Evolutionary conservation across 192 early-diverging fungal species (phyloP).

Genomic region (Pilaira anomala): DNA sequence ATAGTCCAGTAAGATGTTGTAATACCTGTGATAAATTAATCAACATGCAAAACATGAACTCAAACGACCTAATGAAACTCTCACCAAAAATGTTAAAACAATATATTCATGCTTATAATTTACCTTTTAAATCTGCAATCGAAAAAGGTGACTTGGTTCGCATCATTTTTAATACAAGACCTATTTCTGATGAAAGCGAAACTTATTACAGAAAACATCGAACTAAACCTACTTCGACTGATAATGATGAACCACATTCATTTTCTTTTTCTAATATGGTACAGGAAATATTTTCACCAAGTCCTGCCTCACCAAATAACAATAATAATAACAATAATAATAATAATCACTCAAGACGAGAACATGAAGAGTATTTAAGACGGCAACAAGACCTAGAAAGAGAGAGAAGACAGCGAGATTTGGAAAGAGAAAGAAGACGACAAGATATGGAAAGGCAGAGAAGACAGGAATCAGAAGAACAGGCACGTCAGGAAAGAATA

Average conservation of each 20-base stretch:
- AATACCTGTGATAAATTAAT: conserved; percentile 33
- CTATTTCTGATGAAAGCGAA: conserved; percentile 30
- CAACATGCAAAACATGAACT: conserved; percentile 35
- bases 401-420: background rate
- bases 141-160: conserved; percentile 40
- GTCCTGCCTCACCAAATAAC: background rate
- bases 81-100: conserved; percentile 29
- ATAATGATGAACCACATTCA: background rate
- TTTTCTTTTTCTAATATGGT: background rate
- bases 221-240: background rate
- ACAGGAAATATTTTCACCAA: background rate
- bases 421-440: too few species aligned
- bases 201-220: conserved; percentile 18
- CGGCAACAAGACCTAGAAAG: conserved; percentile 17
- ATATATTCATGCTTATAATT: conserved; percentile 34
- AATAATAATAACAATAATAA: conserved; percentile 15
- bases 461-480: too few species aligned
- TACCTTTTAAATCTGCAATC: conserved; percentile 28
- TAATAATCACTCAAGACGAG: background rate
- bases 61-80: conserved; percentile 14
- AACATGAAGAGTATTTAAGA: background rate
- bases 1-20: conserved; percentile 35
- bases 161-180: conserved; percentile 29
- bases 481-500: too few species aligned
- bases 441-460: too few species aligned